Base-by-base conservation (phyloP, 2,329 filamentous ascomycete species). In the Calonectria multiphialidica region DNA sequence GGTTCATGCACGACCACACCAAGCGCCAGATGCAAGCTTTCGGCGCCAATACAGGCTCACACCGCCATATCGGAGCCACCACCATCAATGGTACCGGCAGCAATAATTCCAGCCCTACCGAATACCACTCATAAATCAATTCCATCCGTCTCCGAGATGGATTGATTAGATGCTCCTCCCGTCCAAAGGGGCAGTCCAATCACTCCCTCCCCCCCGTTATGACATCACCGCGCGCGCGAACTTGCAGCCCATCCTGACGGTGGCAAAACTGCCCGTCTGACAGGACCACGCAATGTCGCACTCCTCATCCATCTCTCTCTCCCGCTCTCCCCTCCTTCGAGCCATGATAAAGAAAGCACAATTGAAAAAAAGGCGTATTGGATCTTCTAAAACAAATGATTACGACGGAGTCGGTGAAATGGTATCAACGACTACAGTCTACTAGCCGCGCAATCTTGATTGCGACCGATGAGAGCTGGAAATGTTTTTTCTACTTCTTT, bases 1-100 rank as follows among this genome's bases (percentile, higher is more conserved):
- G 87, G 72, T 89, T 86, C 69, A 93, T 93, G 89, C 90, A 91
- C 79, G 86, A 89, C 67, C 90, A 93, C 83, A 93, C 91, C 73
- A 91, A 91, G 85, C 86, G 87, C 68, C 91, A 92, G 80, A 92
- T 93, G 89, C 90, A 93, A 73, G 85, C 86, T 5, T 85, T 86
- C 13, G 85, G 88, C 1, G 77, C 79, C 30, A 73, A 71, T 37
- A 70, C 68, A 10, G 42, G 37, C 28, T 44, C 68, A 2, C 55
- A 63, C 55, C 63, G 57, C 30, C 68, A 67, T 23, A 13, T 23
- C 18, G 55, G 23, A 8, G 33, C 45, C 23, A 77, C 79, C 61
- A 84, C 84, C 53, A 83, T 83, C 18, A 59, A 74, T 33, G 66
- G 68, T 71, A 63, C 66, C 6, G 74, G 70, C 47, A 74, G 37